Conservation (phyloP, 176 grass and related monocot species). For the Rhynchospora breviuscula region DNA sequence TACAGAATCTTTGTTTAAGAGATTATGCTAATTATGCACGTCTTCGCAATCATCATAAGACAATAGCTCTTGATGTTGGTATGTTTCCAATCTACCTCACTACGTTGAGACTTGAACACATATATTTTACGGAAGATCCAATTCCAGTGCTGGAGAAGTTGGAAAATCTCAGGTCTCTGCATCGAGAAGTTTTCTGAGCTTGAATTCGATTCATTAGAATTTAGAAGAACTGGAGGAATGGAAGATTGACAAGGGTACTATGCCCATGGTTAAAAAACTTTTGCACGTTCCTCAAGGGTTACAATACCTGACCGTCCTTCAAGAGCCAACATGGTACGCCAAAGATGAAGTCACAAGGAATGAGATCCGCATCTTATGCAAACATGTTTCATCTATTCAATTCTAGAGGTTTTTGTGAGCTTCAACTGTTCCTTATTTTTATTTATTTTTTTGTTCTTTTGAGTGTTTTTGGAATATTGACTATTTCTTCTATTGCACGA, state of each 20-base stretch:
- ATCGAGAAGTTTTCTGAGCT: too few relatives aligned
- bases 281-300: not conserved
- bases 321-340: not conserved
- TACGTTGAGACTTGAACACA: not conserved
- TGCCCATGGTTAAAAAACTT: not conserved
- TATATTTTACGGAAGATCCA: not conserved
- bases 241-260: not conserved
- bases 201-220: too few relatives aligned
- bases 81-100: not conserved
- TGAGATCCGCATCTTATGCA: not conserved
- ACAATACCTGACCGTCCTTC: too few relatives aligned
- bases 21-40: too few relatives aligned
- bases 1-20: not conserved
- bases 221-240: not conserved
- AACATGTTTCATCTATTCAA: not conserved
- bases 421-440: too few relatives aligned
- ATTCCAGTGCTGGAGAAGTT: not conserved
- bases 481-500: too few relatives aligned
- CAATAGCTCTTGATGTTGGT: too few relatives aligned
- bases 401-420: too few relatives aligned
- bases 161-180: not conserved
- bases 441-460: too few relatives aligned
- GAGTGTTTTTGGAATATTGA: too few relatives aligned
- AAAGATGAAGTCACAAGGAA: not conserved
- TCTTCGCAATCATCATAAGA: not conserved